These are phyloP conservation scores for Podospora pseudocomata DNA, from an alignment of 495 filamentous ascomycete genomes.

Conservation along the genomic window DNA sequence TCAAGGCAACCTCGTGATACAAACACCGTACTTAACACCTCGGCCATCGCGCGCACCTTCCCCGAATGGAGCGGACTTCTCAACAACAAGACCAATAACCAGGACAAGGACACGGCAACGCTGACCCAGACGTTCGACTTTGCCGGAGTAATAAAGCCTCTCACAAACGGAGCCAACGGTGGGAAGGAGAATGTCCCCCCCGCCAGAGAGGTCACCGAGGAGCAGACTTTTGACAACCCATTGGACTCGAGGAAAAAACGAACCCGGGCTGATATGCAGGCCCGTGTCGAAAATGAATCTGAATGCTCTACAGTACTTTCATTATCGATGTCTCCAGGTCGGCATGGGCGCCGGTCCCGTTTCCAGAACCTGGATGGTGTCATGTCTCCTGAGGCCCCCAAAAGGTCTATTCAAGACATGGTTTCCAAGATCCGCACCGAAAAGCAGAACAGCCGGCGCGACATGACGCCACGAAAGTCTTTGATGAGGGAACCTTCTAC, in stretches of 20 bases:
- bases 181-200: conserved; percentile 44
- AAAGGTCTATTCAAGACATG: conserved; percentile 33
- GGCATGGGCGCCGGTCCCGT: conserved; percentile 26
- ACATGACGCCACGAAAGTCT: conserved; percentile 25
- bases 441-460: conserved; percentile 23
- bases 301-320: conserved; percentile 42
- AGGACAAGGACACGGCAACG: conserved; percentile 16
- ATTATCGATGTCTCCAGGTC: conserved; percentile 20
- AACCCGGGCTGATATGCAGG: conserved; percentile 41
- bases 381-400: conserved; percentile 21
- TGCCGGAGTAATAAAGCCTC: conserved; percentile 16
- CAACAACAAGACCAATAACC: conserved; percentile 17
- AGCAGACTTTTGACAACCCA: conserved; percentile 28
- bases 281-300: conserved; percentile 43
- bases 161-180: conserved; percentile 12
- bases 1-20: conserved; percentile 9
- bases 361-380: conserved; percentile 20
- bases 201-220: conserved; percentile 18
- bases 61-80: conserved; percentile 51
- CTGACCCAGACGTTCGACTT: conserved; percentile 25
- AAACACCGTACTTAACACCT: conserved; percentile 52
- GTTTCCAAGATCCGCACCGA: conserved; percentile 32
- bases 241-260: conserved; percentile 30
- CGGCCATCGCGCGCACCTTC: conserved; percentile 58
- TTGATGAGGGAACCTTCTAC: conserved; percentile 4